Evolutionary conservation across 495 filamentous ascomycete genomes (phyloP), one percentile per base, ranked within the genome.

Genomic region (Penicillium paxilli): DNA sequence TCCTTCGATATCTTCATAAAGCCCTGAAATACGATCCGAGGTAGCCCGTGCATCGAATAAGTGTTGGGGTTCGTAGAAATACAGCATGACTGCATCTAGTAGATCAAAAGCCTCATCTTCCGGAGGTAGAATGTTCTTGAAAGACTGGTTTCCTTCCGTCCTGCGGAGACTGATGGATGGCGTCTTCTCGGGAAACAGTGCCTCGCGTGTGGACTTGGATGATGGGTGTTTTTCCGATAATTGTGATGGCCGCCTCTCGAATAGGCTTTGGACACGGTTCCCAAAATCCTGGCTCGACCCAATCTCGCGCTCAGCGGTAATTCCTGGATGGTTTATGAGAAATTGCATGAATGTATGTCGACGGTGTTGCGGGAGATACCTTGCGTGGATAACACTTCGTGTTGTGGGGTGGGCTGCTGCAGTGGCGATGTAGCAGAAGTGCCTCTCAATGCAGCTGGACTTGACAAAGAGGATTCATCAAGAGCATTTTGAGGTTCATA

Each of bases 281-380:
- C 42, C 51, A 22, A 53, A 47, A 8, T 53, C 41, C 21, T 53
- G 51, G 23, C 51, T 53, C 38, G 51, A 46, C 8, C 51, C 51
- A 20, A 54, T 54, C 16, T 48, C 52, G 32, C 45, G 52, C n/a
- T 48, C 52, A 24, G 45, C 42, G 21, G 35, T 42, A 14, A 49
- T 54, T 23, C 52, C 52, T 48, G 1, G 3, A 21, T 1, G 9
- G 20, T 5, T 19, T 0, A 6, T 38, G 11, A 38, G 35, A 7
- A 37, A 14, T 1, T 1, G 12, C 14, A 2, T 38, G 4, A 38
- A 19, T 16, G n/a, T n/a, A 37, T 30, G 26, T 30, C n/a, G 26
- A 28, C 11, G 26, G 14, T n/a, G 2, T 38, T 16, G 35, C n/a
- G 8, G 17, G n/a, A 38, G 11, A 12, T n/a, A 38, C 35, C 14